Conservation (phyloP, 2,329 filamentous ascomycete species). For the Paecilomyces niveus region DNA sequence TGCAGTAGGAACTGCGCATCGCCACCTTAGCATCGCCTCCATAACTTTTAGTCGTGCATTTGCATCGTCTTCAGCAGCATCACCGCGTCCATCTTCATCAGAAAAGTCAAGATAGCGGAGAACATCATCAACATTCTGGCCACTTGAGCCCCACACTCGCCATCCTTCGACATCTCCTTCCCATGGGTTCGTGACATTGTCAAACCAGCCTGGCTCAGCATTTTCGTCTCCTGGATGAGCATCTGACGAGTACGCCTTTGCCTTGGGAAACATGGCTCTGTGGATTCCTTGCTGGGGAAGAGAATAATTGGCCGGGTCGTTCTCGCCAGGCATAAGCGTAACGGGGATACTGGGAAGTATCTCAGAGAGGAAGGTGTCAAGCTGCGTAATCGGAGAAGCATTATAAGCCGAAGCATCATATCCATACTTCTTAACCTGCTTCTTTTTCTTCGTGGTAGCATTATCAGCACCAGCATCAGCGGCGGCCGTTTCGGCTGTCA, state of each 20-base stretch:
- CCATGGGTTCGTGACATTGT: constrained; percentile 88
- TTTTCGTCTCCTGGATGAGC: constrained; percentile 25
- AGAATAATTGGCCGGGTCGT: constrained; percentile 81
- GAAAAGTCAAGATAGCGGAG: constrained; percentile 72
- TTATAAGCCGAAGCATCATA: constrained; percentile 91
- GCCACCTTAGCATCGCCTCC: constrained; percentile 90
- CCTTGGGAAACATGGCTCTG: constrained; percentile 76
- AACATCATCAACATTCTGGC: constrained; percentile 90
- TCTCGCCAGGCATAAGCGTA: constrained; percentile 75
- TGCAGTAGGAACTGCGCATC: constrained; percentile 83
- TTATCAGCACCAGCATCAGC: constrained; percentile 22
- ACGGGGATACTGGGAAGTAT: constrained; percentile 81
- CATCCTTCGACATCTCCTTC: constrained; percentile 86
- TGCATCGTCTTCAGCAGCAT: constrained; percentile 35
- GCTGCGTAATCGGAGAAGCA: constrained; percentile 68
- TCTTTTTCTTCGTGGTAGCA: constrained; percentile 36
- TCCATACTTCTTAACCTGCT: constrained; percentile 72
- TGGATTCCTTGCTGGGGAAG: constrained; percentile 93
- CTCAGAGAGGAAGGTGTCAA: constrained; percentile 75
- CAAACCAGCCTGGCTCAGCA: constrained; percentile 64
- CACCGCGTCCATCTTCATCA: constrained; percentile 18
- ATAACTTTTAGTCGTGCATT: constrained; percentile 78
- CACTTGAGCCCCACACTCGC: constrained; percentile 76
- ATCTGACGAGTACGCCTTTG: constrained; percentile 57
- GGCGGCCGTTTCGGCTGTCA: constrained; percentile 26